Evolutionary conservation across 352 stramenopile genomes (phyloP).

Genomic region (Phytophthora podocarpi): DNA sequence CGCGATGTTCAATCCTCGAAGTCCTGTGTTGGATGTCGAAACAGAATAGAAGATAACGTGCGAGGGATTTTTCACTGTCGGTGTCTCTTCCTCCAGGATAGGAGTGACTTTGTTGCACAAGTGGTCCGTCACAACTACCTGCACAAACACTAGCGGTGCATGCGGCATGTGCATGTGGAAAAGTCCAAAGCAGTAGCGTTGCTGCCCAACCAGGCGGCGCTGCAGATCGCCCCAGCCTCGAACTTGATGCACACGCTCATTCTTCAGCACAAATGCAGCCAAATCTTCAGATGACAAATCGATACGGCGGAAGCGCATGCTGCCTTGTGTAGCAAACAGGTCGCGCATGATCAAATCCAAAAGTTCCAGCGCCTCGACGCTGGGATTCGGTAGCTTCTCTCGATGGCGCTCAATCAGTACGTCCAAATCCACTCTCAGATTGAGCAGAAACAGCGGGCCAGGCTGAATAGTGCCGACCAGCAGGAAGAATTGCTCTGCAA

Average conservation of each 20-base stretch:
- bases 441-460: constrained; percentile 76
- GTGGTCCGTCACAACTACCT: constrained; percentile 74
- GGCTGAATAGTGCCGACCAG: constrained; percentile 72
- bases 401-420: constrained; percentile 57
- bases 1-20: constrained; percentile 83
- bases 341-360: constrained; percentile 85
- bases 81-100: constrained; percentile 62
- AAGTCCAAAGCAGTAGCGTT: constrained; percentile 82
- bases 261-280: constrained; percentile 69
- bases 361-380: constrained; percentile 71
- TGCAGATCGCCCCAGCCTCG: constrained; percentile 71
- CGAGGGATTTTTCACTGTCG: constrained; percentile 47
- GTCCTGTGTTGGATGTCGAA: constrained; percentile 75
- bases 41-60: constrained; percentile 90
- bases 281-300: constrained; percentile 75
- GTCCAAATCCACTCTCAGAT: constrained; percentile 70
- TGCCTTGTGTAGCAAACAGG: constrained; percentile 81
- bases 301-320: constrained; percentile 82
- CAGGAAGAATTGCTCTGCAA: constrained; percentile 83
- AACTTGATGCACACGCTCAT: constrained; percentile 81
- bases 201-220: constrained; percentile 60
- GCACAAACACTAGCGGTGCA: constrained; percentile 76
- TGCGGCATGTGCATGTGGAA: constrained; percentile 83
- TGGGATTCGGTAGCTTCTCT: constrained; percentile 47
- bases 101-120: constrained; percentile 67